These are phyloP conservation scores for Onygenales sp. DNA, from an alignment of 2,329 filamentous ascomycete genomes.

Conservation along the genomic window DNA sequence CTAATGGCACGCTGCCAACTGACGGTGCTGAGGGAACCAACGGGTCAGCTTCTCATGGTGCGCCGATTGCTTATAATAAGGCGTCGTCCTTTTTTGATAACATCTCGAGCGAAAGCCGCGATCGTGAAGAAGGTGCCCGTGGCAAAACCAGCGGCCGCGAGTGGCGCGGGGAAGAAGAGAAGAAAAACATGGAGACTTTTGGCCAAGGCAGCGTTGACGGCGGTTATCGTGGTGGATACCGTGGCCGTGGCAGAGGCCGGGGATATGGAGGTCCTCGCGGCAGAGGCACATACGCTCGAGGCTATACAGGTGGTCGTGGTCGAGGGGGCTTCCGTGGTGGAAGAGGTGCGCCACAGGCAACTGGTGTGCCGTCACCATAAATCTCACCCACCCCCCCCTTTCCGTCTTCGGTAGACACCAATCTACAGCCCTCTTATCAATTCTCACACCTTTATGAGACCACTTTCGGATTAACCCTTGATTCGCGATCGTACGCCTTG, in stretches of 20 bases:
- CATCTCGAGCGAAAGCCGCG: constrained; percentile 87
- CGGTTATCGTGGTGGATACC: constrained; percentile 69
- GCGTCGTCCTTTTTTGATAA: constrained; percentile 93
- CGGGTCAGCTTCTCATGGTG: constrained; percentile 26
- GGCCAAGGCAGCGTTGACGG: constrained; percentile 91
- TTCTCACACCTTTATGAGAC: not conserved
- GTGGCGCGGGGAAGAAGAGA: constrained; percentile 86
- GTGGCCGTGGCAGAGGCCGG: constrained; percentile 56
- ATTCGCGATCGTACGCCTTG: not conserved
- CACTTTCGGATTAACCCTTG: not conserved
- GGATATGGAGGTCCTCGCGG: constrained; percentile 38
- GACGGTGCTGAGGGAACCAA: constrained; percentile 24
- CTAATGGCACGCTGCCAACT: constrained; percentile 32
- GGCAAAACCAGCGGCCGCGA: constrained; percentile 69
- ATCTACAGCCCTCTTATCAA: not conserved
- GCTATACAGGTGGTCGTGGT: constrained; percentile 35
- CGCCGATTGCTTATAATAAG: constrained; percentile 67
- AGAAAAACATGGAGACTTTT: constrained; percentile 95
- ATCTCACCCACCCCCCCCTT: too few relatives aligned
- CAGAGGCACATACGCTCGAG: constrained; percentile 37
- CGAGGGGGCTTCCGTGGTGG: constrained; percentile 37
- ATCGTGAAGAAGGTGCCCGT: constrained; percentile 62
- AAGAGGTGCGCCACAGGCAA: constrained; percentile 27
- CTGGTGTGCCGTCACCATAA: constrained; percentile 23
- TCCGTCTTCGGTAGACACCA: not conserved